Evolutionary conservation across 169 alveolate genomes (phyloP).

Genomic region (Eimeria acervulina): DNA sequence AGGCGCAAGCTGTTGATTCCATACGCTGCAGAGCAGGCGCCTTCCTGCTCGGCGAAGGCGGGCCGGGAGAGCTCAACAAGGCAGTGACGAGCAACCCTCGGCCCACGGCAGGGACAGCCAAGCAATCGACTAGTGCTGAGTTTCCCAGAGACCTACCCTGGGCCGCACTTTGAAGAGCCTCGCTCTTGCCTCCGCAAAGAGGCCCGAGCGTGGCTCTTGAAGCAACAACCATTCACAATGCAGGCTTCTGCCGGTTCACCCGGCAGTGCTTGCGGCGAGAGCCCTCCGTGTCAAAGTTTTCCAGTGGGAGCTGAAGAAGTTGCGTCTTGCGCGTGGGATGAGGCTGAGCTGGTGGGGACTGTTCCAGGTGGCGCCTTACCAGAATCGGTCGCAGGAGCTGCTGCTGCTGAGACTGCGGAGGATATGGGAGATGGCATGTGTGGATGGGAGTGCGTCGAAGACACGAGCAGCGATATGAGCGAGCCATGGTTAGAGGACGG

Average conservation of each 20-base stretch:
- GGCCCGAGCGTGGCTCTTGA: background rate
- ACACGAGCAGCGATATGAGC: slow-evolving; percentile 27
- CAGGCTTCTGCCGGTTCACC: background rate
- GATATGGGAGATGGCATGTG: background rate
- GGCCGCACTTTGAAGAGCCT: background rate
- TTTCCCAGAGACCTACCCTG: background rate
- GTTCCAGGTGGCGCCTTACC: background rate
- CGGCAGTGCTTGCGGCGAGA: background rate
- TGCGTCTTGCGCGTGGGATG: background rate
- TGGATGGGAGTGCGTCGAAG: background rate
- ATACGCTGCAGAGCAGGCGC: background rate
- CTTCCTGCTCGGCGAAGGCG: background rate
- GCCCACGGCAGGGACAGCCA: background rate
- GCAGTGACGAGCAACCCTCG: background rate
- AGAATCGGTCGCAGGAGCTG: background rate
- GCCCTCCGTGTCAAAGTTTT: background rate
- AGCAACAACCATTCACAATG: background rate
- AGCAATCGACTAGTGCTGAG: background rate
- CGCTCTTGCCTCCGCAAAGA: background rate
- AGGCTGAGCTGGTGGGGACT: background rate
- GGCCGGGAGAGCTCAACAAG: background rate
- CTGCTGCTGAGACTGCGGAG: background rate
- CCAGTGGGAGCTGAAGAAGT: background rate
- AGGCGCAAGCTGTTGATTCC: background rate
- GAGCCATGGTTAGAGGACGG: background rate